Conservation (phyloP, 192 early-diverging fungal species). For the Coemansia sp. region DNA sequence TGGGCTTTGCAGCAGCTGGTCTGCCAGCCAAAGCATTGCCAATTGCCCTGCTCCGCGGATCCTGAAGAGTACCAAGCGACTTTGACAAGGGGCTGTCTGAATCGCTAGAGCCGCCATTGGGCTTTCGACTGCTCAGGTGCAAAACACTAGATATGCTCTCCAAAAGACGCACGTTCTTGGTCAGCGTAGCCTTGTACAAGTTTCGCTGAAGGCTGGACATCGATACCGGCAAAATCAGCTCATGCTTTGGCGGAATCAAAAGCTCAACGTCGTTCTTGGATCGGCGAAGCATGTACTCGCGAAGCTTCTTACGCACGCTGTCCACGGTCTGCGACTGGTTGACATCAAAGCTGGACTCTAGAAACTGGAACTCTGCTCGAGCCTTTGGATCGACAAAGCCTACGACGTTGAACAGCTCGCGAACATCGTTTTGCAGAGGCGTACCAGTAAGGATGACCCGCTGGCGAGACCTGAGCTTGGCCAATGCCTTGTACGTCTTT, state of each 20-base stretch:
- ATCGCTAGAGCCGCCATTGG: constrained; percentile 44
- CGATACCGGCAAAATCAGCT: constrained; percentile 90
- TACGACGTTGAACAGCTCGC: constrained; percentile 82
- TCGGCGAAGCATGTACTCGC: constrained; percentile 83
- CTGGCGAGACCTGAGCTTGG: constrained; percentile 73
- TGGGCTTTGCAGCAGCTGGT: not conserved
- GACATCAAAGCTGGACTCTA: constrained; percentile 48
- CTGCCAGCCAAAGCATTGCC: not conserved
- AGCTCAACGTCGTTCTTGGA: constrained; percentile 93
- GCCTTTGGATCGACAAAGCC: constrained; percentile 86
- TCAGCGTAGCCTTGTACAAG: constrained; percentile 85
- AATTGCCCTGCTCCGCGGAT: constrained; percentile 25
- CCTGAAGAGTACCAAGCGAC: constrained; percentile 15
- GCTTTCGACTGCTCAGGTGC: constrained; percentile 2
- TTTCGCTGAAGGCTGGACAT: constrained; percentile 80
- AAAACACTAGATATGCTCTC: constrained; percentile 27
- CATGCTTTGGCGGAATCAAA: constrained; percentile 88
- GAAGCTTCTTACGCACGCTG: constrained; percentile 67
- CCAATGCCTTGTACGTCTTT: constrained; percentile 79
- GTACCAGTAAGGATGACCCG: constrained; percentile 96
- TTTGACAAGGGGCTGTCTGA: not conserved
- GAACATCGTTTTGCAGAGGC: constrained; percentile 91
- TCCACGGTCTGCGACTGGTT: constrained; percentile 66
- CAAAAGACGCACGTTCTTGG: constrained; percentile 81
- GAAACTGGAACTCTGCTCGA: constrained; percentile 63